Percentiles rank a stretch among this genome's conserved stretches.
These are phyloP conservation scores for Dactylorhiza incarnata DNA, from an alignment of 106 monocot species.

Conservation along the genomic window DNA sequence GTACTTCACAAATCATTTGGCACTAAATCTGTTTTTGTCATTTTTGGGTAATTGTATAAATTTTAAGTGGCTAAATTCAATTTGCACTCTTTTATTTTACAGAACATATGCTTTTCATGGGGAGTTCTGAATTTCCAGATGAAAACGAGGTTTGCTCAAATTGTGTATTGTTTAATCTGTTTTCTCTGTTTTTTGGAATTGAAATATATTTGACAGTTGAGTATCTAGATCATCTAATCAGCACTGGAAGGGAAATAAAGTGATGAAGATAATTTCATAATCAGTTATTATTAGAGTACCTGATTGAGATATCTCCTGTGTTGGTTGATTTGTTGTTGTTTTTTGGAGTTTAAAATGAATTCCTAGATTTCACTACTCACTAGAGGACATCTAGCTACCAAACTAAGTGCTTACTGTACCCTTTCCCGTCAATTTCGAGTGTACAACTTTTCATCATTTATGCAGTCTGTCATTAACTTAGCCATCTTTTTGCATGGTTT, in stretches of 20 bases:
- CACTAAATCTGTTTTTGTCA: neutral
- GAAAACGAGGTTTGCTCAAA: constrained; percentile 79
- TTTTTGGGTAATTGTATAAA: neutral
- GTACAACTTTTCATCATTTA: neutral
- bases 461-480: neutral
- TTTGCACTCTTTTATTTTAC: constrained; percentile 16
- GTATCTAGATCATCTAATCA: neutral
- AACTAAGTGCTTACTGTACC: neutral
- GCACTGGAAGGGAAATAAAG: neutral
- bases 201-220: neutral
- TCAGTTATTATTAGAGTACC: neutral
- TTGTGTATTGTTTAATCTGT: neutral
- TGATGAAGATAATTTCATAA: neutral
- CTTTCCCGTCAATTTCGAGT: neutral
- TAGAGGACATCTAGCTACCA: neutral
- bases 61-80: neutral
- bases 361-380: neutral
- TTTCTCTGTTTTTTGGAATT: neutral
- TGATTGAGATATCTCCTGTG: neutral
- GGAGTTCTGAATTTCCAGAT: constrained; percentile 89
- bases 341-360: neutral
- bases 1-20: neutral
- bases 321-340: neutral
- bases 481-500: no score
- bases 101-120: constrained; percentile 99